phyloP scores from a whole-genome alignment of 2,329 filamentous ascomycete genomes.

The Chrysoporthe cubensis region DNA sequence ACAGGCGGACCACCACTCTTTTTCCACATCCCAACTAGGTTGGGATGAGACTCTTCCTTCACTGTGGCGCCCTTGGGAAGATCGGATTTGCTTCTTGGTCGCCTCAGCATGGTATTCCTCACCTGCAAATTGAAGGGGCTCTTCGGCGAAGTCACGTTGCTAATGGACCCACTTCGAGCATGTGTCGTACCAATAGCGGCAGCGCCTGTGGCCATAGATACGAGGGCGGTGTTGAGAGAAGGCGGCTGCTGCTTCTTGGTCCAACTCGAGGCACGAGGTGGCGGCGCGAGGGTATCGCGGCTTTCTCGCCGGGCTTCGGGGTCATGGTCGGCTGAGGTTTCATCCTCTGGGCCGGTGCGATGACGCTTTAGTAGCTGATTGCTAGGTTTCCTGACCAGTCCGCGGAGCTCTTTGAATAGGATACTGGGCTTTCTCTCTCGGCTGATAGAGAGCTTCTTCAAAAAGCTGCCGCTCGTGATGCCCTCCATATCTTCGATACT shows the following conservation, averaged over 20 bases:
- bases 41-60: constrained; percentile 45
- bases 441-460: constrained; percentile 65
- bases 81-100: constrained; percentile 60
- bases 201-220: constrained; percentile 57
- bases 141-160: constrained; percentile 58
- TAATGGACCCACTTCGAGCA: constrained; percentile 63
- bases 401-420: constrained; percentile 57
- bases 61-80: constrained; percentile 45
- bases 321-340: constrained; percentile 36
- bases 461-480: constrained; percentile 61
- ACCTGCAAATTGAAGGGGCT: constrained; percentile 52
- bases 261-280: constrained; percentile 56
- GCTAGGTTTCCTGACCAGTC: constrained; percentile 56
- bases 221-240: constrained; percentile 62
- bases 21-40: constrained; percentile 56
- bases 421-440: constrained; percentile 57
- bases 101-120: constrained; percentile 51
- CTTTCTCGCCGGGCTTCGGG: constrained; percentile 42
- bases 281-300: constrained; percentile 55
- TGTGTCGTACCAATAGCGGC: constrained; percentile 62
- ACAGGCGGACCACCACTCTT: constrained; percentile 59
- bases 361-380: constrained; percentile 51
- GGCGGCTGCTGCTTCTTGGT: constrained; percentile 54
- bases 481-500: constrained; percentile 63
- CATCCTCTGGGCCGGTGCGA: constrained; percentile 46